These are phyloP conservation scores for Graphilbum ipis-grandicollis DNA, from an alignment of 2,329 filamentous ascomycete species.

Conservation along the genomic window DNA sequence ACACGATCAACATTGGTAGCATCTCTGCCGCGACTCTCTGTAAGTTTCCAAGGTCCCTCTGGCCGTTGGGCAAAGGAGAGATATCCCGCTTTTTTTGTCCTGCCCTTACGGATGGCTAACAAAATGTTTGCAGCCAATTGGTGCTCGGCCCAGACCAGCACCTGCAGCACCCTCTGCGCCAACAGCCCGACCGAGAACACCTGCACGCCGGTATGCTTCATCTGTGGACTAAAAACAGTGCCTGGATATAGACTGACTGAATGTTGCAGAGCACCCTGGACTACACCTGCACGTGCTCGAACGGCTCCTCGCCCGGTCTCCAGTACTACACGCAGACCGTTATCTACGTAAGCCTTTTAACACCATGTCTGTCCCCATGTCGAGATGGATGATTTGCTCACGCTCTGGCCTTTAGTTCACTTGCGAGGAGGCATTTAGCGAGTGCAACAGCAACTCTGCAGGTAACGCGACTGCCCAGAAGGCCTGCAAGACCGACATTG, in stretches of 20 bases:
- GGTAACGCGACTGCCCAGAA: slow-evolving; percentile 24
- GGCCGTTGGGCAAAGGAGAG: not conserved
- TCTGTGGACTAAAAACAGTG: too few species aligned
- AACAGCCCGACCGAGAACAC: slow-evolving; percentile 19
- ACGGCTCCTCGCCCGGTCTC: slow-evolving; percentile 30
- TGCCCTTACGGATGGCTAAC: not conserved
- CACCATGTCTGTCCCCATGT: not conserved
- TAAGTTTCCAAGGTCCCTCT: too few species aligned
- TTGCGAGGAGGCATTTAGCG: slow-evolving; percentile 28
- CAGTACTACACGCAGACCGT: slow-evolving; percentile 36
- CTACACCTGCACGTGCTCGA: slow-evolving; percentile 32
- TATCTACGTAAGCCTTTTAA: slow-evolving; percentile 23
- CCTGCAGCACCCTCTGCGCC: slow-evolving; percentile 30
- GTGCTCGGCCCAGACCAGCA: slow-evolving; percentile 33
- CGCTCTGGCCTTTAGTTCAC: slow-evolving; percentile 26
- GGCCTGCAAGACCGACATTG: slow-evolving; percentile 30
- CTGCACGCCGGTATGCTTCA: slow-evolving; percentile 26
- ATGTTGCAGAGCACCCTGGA: slow-evolving; percentile 20
- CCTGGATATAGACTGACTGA: not conserved
- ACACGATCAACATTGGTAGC: slow-evolving; percentile 22
- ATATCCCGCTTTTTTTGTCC: slow-evolving; percentile 2
- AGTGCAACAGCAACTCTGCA: slow-evolving; percentile 27
- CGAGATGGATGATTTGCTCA: not conserved
- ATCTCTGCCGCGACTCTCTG: slow-evolving; percentile 16
- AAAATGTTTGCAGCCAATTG: slow-evolving; percentile 21